Conservation (phyloP, 768 basidiomycete genomes). For the Boletus pseudopeckii region DNA sequence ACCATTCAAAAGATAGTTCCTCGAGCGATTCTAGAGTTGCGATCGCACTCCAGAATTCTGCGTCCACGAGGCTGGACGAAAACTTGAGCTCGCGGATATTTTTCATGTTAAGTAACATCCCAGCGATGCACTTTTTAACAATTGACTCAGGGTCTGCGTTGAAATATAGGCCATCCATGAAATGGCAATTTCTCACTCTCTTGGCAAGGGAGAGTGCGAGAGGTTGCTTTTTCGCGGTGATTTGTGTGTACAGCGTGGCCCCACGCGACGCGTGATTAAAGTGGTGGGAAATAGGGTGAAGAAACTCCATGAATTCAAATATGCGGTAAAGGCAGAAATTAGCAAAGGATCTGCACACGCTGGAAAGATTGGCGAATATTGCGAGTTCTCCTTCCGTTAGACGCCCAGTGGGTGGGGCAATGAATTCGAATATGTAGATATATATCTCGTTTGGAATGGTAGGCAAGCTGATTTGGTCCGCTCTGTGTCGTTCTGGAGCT, state of each 20-base stretch:
- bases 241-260: too few relatives aligned
- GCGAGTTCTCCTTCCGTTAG: too few relatives aligned
- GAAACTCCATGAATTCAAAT: conserved; percentile 34
- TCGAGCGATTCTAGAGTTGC: conserved; percentile 14
- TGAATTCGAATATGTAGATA: conserved; percentile 33
- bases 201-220: conserved; percentile 30
- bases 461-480: too few relatives aligned
- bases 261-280: too few relatives aligned
- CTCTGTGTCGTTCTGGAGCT: too few relatives aligned
- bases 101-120: conserved; percentile 16
- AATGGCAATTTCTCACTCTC: conserved; percentile 27
- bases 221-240: conserved; percentile 24
- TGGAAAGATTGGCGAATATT: neutral
- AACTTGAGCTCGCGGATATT: conserved; percentile 23
- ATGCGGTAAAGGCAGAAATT: conserved; percentile 38
- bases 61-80: conserved; percentile 3
- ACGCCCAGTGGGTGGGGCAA: neutral
- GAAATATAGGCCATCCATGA: too few relatives aligned
- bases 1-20: conserved; percentile 8
- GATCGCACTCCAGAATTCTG: conserved; percentile 14
- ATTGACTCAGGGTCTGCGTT: too few relatives aligned
- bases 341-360: conserved; percentile 44
- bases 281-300: too few relatives aligned
- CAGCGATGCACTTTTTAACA: conserved; percentile 1
- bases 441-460: too few relatives aligned